These are phyloP conservation scores for Leishmania turanica DNA, from an alignment of 208 protist genomes.

Conservation along the genomic window DNA sequence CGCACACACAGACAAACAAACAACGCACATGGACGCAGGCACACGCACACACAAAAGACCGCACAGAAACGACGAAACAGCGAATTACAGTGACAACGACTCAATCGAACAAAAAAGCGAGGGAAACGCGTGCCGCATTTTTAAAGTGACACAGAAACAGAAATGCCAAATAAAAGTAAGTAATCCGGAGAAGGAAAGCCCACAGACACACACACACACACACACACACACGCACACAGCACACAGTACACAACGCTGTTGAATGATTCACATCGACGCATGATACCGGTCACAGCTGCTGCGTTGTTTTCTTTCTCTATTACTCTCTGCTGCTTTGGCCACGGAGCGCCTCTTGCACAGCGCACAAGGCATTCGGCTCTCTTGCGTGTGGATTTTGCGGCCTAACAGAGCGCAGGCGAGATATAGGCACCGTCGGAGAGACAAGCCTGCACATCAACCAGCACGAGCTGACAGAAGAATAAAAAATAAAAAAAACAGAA, in stretches of 20 bases:
- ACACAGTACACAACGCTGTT: not conserved
- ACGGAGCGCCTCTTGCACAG: not conserved
- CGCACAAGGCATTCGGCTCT: not conserved
- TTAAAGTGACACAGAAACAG: not conserved
- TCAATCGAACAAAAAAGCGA: not conserved
- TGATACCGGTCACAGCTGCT: not conserved
- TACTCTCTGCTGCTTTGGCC: not conserved
- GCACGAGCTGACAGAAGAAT: not conserved
- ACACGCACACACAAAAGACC: not conserved
- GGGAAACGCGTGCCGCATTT: not conserved
- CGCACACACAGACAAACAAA: not conserved
- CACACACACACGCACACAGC: not conserved
- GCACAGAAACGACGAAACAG: not conserved
- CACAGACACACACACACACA: not conserved
- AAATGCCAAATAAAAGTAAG: not conserved
- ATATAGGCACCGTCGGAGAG: not conserved
- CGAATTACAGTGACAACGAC: not conserved
- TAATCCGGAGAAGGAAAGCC: not conserved
- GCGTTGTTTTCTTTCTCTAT: not conserved
- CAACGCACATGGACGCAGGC: not conserved
- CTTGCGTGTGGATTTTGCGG: not conserved
- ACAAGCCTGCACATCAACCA: conserved; percentile 1
- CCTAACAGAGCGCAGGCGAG: not conserved
- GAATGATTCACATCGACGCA: not conserved
- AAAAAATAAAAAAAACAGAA: not conserved